A percentile compares a stretch with the other conserved stretches of the same genome.
Evolutionary conservation across 2,329 filamentous ascomycete genomes (phyloP).

Genomic region (Apiospora kogelbergensis): DNA sequence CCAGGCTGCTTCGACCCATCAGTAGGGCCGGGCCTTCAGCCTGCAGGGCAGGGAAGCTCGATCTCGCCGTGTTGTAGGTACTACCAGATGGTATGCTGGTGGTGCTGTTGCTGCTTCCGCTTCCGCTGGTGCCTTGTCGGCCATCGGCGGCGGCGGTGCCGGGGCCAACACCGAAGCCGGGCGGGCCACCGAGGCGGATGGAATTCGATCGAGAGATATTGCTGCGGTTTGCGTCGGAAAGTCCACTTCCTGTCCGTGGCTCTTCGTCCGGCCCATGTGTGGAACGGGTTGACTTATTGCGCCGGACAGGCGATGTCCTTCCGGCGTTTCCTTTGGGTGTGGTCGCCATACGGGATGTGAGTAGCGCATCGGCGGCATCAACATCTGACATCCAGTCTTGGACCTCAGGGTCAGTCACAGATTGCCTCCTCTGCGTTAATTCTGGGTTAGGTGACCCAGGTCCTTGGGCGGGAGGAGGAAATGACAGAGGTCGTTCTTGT

Average conservation of each 20-base stretch:
- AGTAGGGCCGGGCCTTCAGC: constrained; percentile 53
- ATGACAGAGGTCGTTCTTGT: constrained; percentile 22
- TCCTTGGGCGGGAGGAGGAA: constrained; percentile 33
- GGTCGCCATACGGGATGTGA: constrained; percentile 44
- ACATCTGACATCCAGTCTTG: constrained; percentile 59
- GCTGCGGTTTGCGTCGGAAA: constrained; percentile 55
- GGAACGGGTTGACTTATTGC: constrained; percentile 24
- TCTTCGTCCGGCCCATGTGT: constrained; percentile 41
- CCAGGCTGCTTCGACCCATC: constrained; percentile 34
- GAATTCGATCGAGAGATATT: constrained; percentile 40
- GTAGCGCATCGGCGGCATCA: constrained; percentile 53
- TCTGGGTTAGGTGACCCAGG: constrained; percentile 43
- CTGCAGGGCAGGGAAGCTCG: constrained; percentile 51
- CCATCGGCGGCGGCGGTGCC: constrained; percentile 28
- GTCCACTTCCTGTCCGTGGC: constrained; percentile 54
- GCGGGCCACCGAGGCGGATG: constrained; percentile 28
- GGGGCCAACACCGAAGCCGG: constrained; percentile 32
- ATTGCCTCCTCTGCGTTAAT: constrained; percentile 23
- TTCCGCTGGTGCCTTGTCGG: constrained; percentile 35
- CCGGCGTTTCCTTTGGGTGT: constrained; percentile 23
- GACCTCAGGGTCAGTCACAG: constrained; percentile 48
- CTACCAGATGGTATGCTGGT: constrained; percentile 26
- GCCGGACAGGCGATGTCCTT: constrained; percentile 16
- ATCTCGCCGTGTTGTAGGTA: constrained; percentile 52
- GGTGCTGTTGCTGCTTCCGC: constrained; percentile 31